These are phyloP conservation scores for Amanita pseudoporphyria DNA, from an alignment of 768 basidiomycete genomes.

Conservation along the genomic window DNA sequence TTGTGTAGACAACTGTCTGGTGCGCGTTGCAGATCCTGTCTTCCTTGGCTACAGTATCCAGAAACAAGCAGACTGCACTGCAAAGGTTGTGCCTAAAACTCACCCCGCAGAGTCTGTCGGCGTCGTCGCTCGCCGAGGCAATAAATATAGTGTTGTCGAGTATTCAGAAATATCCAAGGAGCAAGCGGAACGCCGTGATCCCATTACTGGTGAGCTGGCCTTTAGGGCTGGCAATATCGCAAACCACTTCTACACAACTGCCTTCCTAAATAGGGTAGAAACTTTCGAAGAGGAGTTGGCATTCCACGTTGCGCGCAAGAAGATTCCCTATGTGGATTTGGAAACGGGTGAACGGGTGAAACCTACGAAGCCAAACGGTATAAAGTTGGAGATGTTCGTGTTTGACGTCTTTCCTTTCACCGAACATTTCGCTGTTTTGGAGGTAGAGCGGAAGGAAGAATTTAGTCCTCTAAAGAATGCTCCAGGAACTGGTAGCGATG, in stretches of 20 bases:
- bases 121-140: constrained; percentile 79
- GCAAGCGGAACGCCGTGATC: constrained; percentile 70
- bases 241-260: constrained; percentile 94
- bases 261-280: constrained; percentile 71
- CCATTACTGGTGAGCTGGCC: constrained; percentile 62
- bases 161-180: constrained; percentile 92
- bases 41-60: constrained; percentile 93
- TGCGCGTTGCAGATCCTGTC: constrained; percentile 92
- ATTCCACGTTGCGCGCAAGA: constrained; percentile 97
- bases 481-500: constrained; percentile 83
- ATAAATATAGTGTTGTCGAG: constrained; percentile 87
- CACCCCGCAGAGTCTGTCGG: constrained; percentile 88
- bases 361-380: constrained; percentile 88
- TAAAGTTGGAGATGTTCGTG: constrained; percentile 98
- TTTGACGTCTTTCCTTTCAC: constrained; percentile 98
- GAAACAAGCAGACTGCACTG: constrained; percentile 84
- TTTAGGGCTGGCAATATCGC: constrained; percentile 97
- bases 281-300: constrained; percentile 82
- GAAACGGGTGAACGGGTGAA: constrained; percentile 61
- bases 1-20: constrained; percentile 98
- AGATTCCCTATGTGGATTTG: constrained; percentile 80
- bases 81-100: constrained; percentile 92
- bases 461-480: constrained; percentile 98
- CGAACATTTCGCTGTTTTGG: constrained; percentile 72
- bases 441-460: constrained; percentile 82